These are phyloP conservation scores for Posidonia australis DNA, from an alignment of 106 monocot species.

Conservation along the genomic window DNA sequence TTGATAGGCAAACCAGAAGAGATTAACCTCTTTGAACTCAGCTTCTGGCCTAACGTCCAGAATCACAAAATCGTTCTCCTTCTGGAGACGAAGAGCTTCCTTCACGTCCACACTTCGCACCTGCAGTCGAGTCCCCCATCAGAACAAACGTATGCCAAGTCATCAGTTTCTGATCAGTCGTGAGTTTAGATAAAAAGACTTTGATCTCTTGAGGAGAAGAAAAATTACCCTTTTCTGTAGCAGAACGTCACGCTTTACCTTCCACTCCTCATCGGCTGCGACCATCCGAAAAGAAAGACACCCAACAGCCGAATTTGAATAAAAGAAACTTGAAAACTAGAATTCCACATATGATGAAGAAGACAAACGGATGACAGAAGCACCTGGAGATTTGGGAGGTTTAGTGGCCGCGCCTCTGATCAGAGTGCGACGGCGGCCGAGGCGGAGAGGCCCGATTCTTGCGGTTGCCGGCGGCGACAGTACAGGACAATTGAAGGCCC, in stretches of 20 bases:
- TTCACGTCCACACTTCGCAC: conserved; percentile 87
- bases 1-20: too few relatives aligned
- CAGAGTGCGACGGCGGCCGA: background rate
- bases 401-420: conserved; percentile 57
- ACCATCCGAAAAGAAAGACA: background rate
- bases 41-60: conserved; percentile 88
- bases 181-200: too few relatives aligned
- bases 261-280: conserved; percentile 89
- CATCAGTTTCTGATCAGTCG: too few relatives aligned
- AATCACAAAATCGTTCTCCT: conserved; percentile 88
- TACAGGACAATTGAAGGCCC: background rate
- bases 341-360: too few relatives aligned
- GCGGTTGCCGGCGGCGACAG: background rate
- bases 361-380: background rate
- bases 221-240: conserved; percentile 58
- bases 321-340: too few relatives aligned
- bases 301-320: background rate
- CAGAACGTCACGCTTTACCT: conserved; percentile 62
- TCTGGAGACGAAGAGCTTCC: conserved; percentile 89
- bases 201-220: background rate
- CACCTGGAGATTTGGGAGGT: conserved; percentile 57
- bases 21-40: conserved; percentile 69
- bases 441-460: background rate
- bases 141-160: too few relatives aligned
- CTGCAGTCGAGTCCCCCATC: too few relatives aligned